Base-by-base conservation (phyloP, 2,329 filamentous ascomycete genomes). In the Xylaria sp. region DNA sequence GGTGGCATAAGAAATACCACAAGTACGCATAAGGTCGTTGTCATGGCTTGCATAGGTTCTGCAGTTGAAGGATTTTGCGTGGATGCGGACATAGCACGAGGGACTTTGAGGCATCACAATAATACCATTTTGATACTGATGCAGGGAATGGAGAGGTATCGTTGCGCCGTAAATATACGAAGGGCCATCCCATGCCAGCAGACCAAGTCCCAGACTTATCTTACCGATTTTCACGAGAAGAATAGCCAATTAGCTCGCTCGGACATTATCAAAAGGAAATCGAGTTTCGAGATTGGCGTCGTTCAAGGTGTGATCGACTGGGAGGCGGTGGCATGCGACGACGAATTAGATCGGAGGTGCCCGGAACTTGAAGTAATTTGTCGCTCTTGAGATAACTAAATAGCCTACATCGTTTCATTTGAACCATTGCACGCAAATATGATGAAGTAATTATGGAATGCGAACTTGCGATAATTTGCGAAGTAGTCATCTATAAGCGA, bases 401-500 rank as follows among this genome's bases (percentile, higher is more conserved):
- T 38, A 13, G 53, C 7, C 15, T 23, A 38, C 10, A 2, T n/a
- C 20, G 23, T 13, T 56, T 20, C 5, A 23, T 38, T 20, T 23
- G n/a, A 38, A 56, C 31, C 10, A 38, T 20, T 23, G 33, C 15
- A 38, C 20, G 13, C 53, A 36, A 56, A 36, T 5, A 33, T 15
- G 28, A 20, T 44, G 15, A 58, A 28, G 20, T n/a, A 23, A 42
- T 40, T 7, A 17, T 42, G 6, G 28, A 26, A 26, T 26, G 54
- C 36, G 6, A 58, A 36, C 53, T 56, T 23, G 53, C 31, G 53
- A 56, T 56, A 23, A 31, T 53, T 53, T 53, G 26, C 15, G 10
- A 56, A 38, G 53, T 56, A 23, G 23, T 53, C 49, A 53, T 53
- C 49, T 26, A n/a, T n/a, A 53, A 53, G 17, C 49, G 10, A 56